These are phyloP conservation scores for Cucumis hystrix DNA, from an alignment of 306 rosid genomes.

Conservation along the genomic window DNA sequence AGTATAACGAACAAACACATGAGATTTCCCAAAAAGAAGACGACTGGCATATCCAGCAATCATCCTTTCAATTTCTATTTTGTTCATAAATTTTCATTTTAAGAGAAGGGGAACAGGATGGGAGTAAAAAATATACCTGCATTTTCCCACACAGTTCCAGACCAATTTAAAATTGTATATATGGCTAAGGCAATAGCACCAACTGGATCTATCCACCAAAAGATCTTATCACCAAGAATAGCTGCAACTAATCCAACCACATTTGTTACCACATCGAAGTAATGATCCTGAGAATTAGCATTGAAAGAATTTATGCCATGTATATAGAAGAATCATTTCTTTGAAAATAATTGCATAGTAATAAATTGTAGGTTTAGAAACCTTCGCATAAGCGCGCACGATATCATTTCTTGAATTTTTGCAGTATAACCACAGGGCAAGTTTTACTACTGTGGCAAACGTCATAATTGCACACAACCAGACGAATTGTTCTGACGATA, in stretches of 20 bases:
- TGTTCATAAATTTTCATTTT: background rate
- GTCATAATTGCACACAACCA: conserved; percentile 75
- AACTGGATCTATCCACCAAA: conserved; percentile 90
- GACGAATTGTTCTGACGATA: conserved; percentile 38
- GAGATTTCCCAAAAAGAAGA: background rate
- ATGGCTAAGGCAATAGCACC: conserved; percentile 88
- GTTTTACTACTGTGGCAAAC: conserved; percentile 63
- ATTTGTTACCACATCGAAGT: conserved; percentile 88
- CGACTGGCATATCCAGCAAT: background rate
- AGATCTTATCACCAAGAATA: conserved; percentile 61
- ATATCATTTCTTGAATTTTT: conserved; percentile 66
- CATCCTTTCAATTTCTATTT: background rate
- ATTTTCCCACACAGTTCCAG: conserved; percentile 79
- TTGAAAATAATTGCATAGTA: background rate
- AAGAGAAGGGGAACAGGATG: background rate
- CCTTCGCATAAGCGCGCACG: conserved; percentile 87
- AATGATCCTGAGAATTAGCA: conserved; percentile 60
- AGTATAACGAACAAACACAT: background rate
- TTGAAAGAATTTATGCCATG: background rate
- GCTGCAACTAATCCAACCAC: conserved; percentile 81
- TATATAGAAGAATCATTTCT: background rate
- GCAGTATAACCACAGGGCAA: conserved; percentile 80
- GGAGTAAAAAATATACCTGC: conserved; percentile 35
- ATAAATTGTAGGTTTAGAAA: conserved; percentile 10
- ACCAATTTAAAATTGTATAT: conserved; percentile 85